Percentiles rank a stretch among this genome's conserved stretches.
These are phyloP conservation scores for Penicillium oxalicum DNA, from an alignment of 2,329 filamentous ascomycete species.

Conservation along the genomic window DNA sequence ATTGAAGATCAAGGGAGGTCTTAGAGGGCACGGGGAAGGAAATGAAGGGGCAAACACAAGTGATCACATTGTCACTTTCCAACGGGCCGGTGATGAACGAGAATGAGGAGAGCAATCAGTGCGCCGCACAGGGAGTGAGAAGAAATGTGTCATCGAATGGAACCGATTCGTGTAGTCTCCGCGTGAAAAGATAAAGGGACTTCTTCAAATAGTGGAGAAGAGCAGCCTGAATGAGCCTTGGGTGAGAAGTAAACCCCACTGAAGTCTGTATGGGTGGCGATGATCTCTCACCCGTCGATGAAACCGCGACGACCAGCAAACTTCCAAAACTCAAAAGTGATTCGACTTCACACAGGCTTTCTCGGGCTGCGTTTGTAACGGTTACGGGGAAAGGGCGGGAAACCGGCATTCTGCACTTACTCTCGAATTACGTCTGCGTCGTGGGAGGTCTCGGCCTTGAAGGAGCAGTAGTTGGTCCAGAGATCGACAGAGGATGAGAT, in stretches of 20 bases:
- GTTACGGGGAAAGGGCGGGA: slow-evolving; percentile 59
- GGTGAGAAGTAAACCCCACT: slow-evolving; percentile 47
- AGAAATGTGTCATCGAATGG: slow-evolving; percentile 28
- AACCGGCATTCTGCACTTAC: slow-evolving; percentile 76
- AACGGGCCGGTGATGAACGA: slow-evolving; percentile 37
- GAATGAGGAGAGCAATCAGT: slow-evolving; percentile 23
- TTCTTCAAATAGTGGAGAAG: slow-evolving; percentile 38
- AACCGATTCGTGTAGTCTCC: slow-evolving; percentile 25
- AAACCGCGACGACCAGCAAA: slow-evolving; percentile 29
- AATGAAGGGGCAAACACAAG: slow-evolving; percentile 43
- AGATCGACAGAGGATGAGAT: slow-evolving; percentile 91
- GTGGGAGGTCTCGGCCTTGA: slow-evolving; percentile 97
- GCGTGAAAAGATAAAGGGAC: slow-evolving; percentile 23
- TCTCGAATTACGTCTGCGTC: slow-evolving; percentile 94
- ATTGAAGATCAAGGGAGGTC: slow-evolving; percentile 18
- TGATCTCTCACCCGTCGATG: slow-evolving; percentile 58
- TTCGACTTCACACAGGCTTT: slow-evolving; percentile 31
- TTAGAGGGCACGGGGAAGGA: slow-evolving; percentile 31
- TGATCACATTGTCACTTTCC: slow-evolving; percentile 31
- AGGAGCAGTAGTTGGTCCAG: slow-evolving; percentile 95
- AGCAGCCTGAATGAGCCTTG: slow-evolving; percentile 47
- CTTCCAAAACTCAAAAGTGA: slow-evolving; percentile 30
- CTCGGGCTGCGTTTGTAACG: slow-evolving; percentile 36
- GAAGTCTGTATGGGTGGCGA: slow-evolving; percentile 48
- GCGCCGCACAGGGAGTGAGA: slow-evolving; percentile 31